Evolutionary conservation across 306 rosid genomes (phyloP), one percentile per base, ranked within the genome.

Genomic region (Malus asiatica): DNA sequence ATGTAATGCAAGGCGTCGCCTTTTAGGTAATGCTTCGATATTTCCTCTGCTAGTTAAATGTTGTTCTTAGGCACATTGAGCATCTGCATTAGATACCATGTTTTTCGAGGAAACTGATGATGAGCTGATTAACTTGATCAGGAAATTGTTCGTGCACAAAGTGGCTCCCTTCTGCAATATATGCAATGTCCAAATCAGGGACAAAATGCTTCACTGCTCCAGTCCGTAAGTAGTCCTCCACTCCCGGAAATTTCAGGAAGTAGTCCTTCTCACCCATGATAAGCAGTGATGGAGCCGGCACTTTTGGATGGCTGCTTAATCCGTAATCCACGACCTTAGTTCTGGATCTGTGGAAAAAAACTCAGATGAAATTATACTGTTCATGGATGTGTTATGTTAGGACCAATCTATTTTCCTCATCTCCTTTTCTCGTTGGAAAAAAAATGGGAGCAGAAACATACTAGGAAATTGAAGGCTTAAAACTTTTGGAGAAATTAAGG

Each of bases 91-190:
- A 76, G 59, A 42, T 48, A 25, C 79, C 64, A 68, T 84, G 88
- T 40, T 84, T 84, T 70, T 68, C 68, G 3, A 87, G 79, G 80
- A 89, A 89, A 35, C 77, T 73, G 63, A 83, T 79, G 51, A 87
- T 74, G 27, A 84, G 79, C 63, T 82, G 76, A 81, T 89, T 89
- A 73, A 87, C 82, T 76, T 87, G 69, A 58, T 86, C 79, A 5
- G 94, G 94, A 59, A 86, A 57, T 61, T 87, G 94, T 73, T 89
- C 89, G 4, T 6, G 90, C 52, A 87, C 81, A 77, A 87, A 89
- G 70, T 85, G 94, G 25, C 52, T 64, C 71, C 94, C 40, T 35
- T 86, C 87, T 53, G 84, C 79, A 61, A 84, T 35, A 74, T 18
- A 84, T 32, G 58, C 67, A 65, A 74, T 76, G 19, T 89, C 87